A percentile compares a stretch with the other conserved stretches of the same genome.
Evolutionary conservation across 306 rosid genomes (phyloP).

Genomic region (Potentilla sterilis): DNA sequence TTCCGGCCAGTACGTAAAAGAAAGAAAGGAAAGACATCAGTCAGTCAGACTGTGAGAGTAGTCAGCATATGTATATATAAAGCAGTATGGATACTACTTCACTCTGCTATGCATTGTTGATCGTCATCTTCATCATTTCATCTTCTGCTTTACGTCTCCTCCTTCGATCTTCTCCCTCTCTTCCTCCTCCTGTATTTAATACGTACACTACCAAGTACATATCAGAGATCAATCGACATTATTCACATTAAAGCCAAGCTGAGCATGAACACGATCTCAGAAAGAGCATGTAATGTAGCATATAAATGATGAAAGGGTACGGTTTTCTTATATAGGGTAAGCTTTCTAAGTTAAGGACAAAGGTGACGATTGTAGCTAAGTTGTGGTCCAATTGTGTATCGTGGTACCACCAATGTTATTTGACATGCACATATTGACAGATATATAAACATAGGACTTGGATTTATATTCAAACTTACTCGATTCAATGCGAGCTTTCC

Average conservation of each 20-base stretch:
- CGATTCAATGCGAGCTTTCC: slow-evolving; percentile 50
- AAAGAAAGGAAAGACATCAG: background rate
- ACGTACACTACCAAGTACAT: background rate
- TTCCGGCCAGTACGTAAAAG: slow-evolving; percentile 4
- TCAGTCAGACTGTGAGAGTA: background rate
- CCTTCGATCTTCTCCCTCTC: background rate
- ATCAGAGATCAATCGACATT: background rate
- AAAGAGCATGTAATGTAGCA: background rate
- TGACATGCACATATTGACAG: background rate
- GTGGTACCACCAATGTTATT: background rate
- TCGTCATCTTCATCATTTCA: slow-evolving; percentile 5
- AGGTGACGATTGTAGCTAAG: background rate
- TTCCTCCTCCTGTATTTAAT: background rate
- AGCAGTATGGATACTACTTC: background rate
- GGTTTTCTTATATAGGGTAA: background rate
- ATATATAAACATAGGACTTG: slow-evolving; percentile 39
- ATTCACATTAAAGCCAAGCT: background rate
- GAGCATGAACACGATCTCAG: background rate
- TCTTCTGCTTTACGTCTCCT: background rate
- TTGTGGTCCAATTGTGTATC: slow-evolving; percentile 43
- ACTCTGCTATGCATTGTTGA: background rate
- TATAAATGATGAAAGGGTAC: background rate
- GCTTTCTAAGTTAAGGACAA: background rate
- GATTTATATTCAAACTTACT: background rate
- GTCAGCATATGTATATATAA: background rate